Conservation (phyloP, 139 green algal genomes). For the Pseudopediastrum boryanum region DNA sequence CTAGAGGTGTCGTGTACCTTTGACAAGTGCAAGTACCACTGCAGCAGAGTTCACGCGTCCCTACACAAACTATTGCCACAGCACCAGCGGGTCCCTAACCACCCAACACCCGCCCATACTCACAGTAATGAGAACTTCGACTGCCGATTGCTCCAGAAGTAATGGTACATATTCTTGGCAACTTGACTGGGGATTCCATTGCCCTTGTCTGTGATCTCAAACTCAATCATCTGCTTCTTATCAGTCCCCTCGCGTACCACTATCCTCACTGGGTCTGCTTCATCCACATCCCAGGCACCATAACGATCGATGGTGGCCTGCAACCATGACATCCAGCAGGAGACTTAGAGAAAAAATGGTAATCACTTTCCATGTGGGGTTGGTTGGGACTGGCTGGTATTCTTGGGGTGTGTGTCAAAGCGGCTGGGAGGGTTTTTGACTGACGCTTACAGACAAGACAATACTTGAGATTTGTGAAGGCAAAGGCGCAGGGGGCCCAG, state of each 20-base stretch:
- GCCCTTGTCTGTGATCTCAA: constrained; percentile 22
- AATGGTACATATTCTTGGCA: constrained; percentile 24
- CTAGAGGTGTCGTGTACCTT: too few relatives aligned
- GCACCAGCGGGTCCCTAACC: not conserved
- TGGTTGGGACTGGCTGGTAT: not conserved
- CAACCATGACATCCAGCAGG: not conserved
- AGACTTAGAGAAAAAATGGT: not conserved
- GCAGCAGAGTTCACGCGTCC: too few relatives aligned
- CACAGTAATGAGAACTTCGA: too few relatives aligned
- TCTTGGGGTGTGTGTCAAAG: not conserved
- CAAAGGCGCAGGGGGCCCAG: not conserved
- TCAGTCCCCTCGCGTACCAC: constrained; percentile 1
- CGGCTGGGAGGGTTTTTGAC: too few relatives aligned
- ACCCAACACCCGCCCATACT: not conserved
- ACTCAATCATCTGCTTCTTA: constrained; percentile 1
- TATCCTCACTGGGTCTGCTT: constrained; percentile 39
- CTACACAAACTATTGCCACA: too few relatives aligned
- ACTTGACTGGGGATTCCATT: constrained; percentile 23
- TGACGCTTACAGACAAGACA: too few relatives aligned
- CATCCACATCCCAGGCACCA: constrained; percentile 49
- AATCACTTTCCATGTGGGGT: not conserved
- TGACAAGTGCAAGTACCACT: too few relatives aligned
- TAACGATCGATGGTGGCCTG: constrained; percentile 31
- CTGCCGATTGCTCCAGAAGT: constrained; percentile 17
- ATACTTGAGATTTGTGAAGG: not conserved